These are phyloP conservation scores for Nadsonia commutata DNA, from an alignment of 1,139 yeast species.

Conservation along the genomic window DNA sequence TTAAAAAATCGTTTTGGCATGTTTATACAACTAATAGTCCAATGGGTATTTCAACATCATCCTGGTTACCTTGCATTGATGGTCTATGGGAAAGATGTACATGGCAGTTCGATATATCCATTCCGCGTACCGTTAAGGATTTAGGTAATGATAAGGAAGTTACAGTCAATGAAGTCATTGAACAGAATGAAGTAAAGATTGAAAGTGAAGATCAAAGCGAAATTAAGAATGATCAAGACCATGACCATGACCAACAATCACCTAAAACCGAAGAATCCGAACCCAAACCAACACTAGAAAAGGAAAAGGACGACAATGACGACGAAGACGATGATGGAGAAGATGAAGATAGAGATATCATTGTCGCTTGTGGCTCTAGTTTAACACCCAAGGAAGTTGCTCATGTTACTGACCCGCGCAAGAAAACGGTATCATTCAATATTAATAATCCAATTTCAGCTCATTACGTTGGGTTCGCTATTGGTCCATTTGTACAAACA, in stretches of 20 bases:
- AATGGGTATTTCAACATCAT: slow-evolving; percentile 66
- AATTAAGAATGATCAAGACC: slow-evolving; percentile 7
- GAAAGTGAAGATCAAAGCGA: slow-evolving; percentile 6
- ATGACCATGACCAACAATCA: slow-evolving; percentile 8
- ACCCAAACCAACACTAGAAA: no score
- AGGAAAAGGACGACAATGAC: slow-evolving; percentile 22
- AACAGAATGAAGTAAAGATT: slow-evolving; percentile 25
- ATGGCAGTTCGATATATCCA: slow-evolving; percentile 78
- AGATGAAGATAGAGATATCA: slow-evolving; percentile 41
- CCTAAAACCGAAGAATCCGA: slow-evolving; percentile 13
- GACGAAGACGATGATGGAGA: slow-evolving; percentile 23
- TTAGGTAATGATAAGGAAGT: slow-evolving; percentile 27
- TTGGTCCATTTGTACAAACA: slow-evolving; percentile 67
- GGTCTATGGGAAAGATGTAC: slow-evolving; percentile 79
- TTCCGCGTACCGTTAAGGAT: slow-evolving; percentile 69
- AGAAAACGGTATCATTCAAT: slow-evolving; percentile 67
- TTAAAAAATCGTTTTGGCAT: slow-evolving; percentile 47
- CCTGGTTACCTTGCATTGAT: slow-evolving; percentile 96
- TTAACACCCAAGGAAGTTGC: slow-evolving; percentile 31
- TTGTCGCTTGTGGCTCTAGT: slow-evolving; percentile 68
- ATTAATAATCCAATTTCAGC: slow-evolving; percentile 81
- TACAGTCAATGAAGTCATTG: slow-evolving; percentile 18
- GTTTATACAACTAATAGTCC: slow-evolving; percentile 77
- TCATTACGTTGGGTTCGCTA: slow-evolving; percentile 92
- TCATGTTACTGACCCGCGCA: slow-evolving; percentile 46